Conservation (phyloP, 2,329 filamentous ascomycete genomes). For the Fusarium setosum region DNA sequence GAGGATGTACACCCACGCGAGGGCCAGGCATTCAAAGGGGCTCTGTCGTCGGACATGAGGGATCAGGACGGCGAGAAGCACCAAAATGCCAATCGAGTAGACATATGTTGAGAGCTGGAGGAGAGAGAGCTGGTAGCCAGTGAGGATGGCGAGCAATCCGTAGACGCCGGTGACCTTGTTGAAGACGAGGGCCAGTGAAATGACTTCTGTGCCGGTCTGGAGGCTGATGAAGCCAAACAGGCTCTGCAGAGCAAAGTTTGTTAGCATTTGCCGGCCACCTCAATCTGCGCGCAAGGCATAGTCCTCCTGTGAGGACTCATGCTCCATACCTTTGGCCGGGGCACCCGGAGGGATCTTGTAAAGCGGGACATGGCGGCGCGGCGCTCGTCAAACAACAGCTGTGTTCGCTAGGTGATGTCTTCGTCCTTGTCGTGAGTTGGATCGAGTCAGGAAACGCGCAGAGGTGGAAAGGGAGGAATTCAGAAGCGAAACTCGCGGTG, state of each 20-base stretch:
- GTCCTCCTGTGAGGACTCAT: constrained; percentile 7
- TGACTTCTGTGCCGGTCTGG: constrained; percentile 86
- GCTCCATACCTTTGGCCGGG: constrained; percentile 53
- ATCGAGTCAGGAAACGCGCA: constrained; percentile 16
- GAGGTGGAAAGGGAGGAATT: constrained; percentile 18
- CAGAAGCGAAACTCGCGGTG: constrained; percentile 29
- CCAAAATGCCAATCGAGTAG: constrained; percentile 81
- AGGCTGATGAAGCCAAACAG: constrained; percentile 90
- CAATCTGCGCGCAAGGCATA: constrained; percentile 1
- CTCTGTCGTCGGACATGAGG: constrained; percentile 84
- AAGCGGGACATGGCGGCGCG: constrained; percentile 48
- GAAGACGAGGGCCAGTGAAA: constrained; percentile 84
- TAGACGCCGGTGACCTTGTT: constrained; percentile 95
- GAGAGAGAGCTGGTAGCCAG: constrained; percentile 83
- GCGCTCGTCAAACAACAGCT: constrained; percentile 6
- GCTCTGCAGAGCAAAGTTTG: constrained; percentile 63
- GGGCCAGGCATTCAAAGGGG: constrained; percentile 81
- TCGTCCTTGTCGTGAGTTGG: constrained; percentile 6
- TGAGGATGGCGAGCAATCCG: constrained; percentile 88
- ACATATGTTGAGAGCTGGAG: constrained; percentile 93
- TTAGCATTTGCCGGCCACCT: constrained; percentile 24
- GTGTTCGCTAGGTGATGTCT: constrained; percentile 1
- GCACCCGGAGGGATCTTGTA: constrained; percentile 53
- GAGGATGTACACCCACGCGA: constrained; percentile 87
- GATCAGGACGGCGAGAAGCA: constrained; percentile 75